Evolutionary conservation across 2,329 filamentous ascomycete genomes (phyloP).

Genomic region (Emericellopsis cladophorae): DNA sequence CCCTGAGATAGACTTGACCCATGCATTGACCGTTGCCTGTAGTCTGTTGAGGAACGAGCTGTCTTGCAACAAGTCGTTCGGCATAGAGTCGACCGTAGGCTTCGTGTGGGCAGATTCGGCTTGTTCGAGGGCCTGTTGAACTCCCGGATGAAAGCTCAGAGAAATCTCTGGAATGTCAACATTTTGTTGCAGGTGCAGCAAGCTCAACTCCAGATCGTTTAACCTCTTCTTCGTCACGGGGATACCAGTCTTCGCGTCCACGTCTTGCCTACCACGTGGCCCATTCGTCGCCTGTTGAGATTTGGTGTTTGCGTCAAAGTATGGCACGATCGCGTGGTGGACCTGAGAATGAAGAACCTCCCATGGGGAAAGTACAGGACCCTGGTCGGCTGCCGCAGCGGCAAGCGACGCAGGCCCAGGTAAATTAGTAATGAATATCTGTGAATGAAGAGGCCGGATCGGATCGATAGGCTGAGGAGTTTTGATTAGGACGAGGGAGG

Average conservation of each 20-base stretch:
- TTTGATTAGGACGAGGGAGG: conserved; percentile 84
- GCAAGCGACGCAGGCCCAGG: conserved; percentile 66
- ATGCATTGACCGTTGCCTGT: conserved; percentile 86
- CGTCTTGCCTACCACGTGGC: conserved; percentile 62
- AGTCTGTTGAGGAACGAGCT: conserved; percentile 88
- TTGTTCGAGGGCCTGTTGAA: conserved; percentile 74
- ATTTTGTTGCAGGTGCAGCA: conserved; percentile 91
- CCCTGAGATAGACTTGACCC: conserved; percentile 97
- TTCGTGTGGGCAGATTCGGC: conserved; percentile 54
- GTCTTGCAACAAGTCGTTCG: conserved; percentile 64
- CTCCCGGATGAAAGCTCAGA: conserved; percentile 75
- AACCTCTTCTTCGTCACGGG: conserved; percentile 96
- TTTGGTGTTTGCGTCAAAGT: conserved; percentile 94
- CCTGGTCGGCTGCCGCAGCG: conserved; percentile 55
- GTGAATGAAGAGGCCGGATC: conserved; percentile 66
- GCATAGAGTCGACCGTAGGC: conserved; percentile 68
- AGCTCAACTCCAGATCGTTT: conserved; percentile 80
- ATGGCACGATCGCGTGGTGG: conserved; percentile 82
- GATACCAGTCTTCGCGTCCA: conserved; percentile 86
- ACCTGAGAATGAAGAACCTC: conserved; percentile 87
- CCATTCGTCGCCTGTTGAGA: conserved; percentile 56
- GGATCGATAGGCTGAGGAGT: conserved; percentile 79
- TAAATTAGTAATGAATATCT: conserved; percentile 88
- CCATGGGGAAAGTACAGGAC: conserved; percentile 67
- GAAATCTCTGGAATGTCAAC: conserved; percentile 92